phyloP scores from a whole-genome alignment of 495 filamentous ascomycete genomes.

The Penicillium angulare region DNA sequence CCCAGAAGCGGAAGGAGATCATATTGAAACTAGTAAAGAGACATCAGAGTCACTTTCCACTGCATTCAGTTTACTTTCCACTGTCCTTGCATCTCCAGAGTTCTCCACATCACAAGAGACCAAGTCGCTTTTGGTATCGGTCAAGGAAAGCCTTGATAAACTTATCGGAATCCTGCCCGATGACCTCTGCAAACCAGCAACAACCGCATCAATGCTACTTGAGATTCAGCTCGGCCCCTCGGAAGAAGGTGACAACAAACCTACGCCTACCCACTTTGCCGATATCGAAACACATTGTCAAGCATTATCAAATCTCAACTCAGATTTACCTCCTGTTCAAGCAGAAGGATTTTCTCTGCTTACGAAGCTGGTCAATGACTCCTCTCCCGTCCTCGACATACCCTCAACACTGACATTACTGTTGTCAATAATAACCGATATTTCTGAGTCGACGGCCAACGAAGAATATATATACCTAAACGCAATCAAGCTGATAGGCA shows the following conservation, averaged over 20 bases:
- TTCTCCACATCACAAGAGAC: conserved; percentile 53
- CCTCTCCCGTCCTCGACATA: conserved; percentile 68
- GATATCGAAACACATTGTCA: conserved; percentile 70
- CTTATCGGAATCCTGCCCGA: conserved; percentile 37
- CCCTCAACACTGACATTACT: conserved; percentile 65
- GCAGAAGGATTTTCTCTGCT: conserved; percentile 75
- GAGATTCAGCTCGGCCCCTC: conserved; percentile 57
- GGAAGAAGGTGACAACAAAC: conserved; percentile 43
- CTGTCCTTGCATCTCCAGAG: conserved; percentile 61
- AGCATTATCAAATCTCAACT: conserved; percentile 71
- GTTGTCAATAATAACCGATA: conserved; percentile 62
- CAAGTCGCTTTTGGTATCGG: conserved; percentile 40
- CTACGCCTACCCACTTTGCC: conserved; percentile 46
- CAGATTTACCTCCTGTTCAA: conserved; percentile 72
- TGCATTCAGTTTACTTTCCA: conserved; percentile 66
- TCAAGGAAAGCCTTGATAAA: conserved; percentile 52
- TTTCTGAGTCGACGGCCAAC: conserved; percentile 31
- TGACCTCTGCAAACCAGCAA: conserved; percentile 37
- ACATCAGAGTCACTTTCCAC: conserved; percentile 50
- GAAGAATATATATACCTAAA: conserved; percentile 78
- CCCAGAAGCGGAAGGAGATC: conserved; percentile 12
- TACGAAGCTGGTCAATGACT: conserved; percentile 57
- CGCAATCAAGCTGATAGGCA: conserved; percentile 64
- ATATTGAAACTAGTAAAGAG: conserved; percentile 40
- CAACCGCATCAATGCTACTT: conserved; percentile 55